Conservation (phyloP, 352 stramenopile genomes). For the Phytophthora gonapodyides region DNA sequence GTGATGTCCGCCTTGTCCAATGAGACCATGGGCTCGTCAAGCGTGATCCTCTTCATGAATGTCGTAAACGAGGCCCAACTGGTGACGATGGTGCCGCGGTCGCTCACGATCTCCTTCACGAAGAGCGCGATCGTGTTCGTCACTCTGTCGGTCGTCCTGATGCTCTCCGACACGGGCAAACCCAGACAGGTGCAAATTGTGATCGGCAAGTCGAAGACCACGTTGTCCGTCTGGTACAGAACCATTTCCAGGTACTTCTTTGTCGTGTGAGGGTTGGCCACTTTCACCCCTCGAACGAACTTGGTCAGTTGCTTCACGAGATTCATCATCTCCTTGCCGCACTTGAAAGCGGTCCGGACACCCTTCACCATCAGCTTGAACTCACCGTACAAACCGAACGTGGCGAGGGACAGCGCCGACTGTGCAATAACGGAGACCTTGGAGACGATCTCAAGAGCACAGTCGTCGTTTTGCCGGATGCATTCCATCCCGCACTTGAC, state of each 20-base stretch:
- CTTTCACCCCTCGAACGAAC: constrained; percentile 32
- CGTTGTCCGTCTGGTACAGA: constrained; percentile 44
- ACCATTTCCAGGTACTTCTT: constrained; percentile 36
- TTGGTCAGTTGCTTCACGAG: constrained; percentile 32
- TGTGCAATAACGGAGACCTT: constrained; percentile 26
- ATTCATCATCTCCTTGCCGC: constrained; percentile 35
- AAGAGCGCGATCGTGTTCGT: constrained; percentile 34
- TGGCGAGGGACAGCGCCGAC: constrained; percentile 23
- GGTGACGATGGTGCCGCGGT: constrained; percentile 31
- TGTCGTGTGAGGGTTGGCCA: constrained; percentile 24
- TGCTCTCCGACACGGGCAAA: constrained; percentile 19
- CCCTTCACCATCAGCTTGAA: constrained; percentile 31
- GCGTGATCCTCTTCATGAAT: constrained; percentile 30
- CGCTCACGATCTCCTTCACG: constrained; percentile 35
- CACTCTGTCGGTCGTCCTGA: constrained; percentile 29
- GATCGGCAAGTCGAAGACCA: constrained; percentile 44
- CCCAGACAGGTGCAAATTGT: constrained; percentile 42
- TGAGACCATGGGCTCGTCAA: constrained; percentile 18
- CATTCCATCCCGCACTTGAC: constrained; percentile 45
- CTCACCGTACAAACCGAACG: constrained; percentile 25
- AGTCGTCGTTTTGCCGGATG: constrained; percentile 43
- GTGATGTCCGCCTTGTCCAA: constrained; percentile 24
- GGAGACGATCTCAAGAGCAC: constrained; percentile 32
- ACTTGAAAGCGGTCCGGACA: constrained; percentile 18
- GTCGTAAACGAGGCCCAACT: constrained; percentile 19